Conservation (phyloP, 2,329 filamentous ascomycete species). For the Fusarium verrucosum region DNA sequence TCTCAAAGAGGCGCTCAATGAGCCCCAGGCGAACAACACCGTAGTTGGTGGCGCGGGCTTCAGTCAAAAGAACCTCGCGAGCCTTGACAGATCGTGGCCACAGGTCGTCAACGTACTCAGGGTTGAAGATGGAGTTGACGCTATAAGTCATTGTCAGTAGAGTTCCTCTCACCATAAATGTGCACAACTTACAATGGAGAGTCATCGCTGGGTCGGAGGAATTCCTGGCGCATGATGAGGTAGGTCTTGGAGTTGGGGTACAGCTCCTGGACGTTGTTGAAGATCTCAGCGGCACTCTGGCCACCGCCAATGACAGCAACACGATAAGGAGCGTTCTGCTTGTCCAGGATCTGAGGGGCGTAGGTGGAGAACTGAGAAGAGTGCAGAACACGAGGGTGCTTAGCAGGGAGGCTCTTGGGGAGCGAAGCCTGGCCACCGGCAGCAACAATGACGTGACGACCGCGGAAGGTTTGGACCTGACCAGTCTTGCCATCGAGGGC, state of each 20-base stretch:
- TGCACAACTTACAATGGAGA: slow-evolving; percentile 81
- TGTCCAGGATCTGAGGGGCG: slow-evolving; percentile 67
- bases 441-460: slow-evolving; percentile 72
- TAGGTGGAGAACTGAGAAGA: slow-evolving; percentile 84
- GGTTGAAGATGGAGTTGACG: slow-evolving; percentile 97
- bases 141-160: slow-evolving; percentile 57
- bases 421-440: slow-evolving; percentile 72
- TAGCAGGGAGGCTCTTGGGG: slow-evolving; percentile 73
- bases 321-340: slow-evolving; percentile 67
- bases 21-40: slow-evolving; percentile 91
- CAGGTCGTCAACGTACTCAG: slow-evolving; percentile 79
- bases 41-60: slow-evolving; percentile 90
- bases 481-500: slow-evolving; percentile 71
- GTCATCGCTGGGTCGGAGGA: slow-evolving; percentile 90
- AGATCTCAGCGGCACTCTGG: slow-evolving; percentile 95
- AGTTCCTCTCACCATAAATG: background rate
- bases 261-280: slow-evolving; percentile 82
- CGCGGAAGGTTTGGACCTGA: slow-evolving; percentile 60
- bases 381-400: slow-evolving; percentile 81
- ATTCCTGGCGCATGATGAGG: slow-evolving; percentile 83
- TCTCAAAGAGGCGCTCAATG: slow-evolving; percentile 87
- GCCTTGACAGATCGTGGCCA: slow-evolving; percentile 72
- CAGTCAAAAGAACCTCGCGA: slow-evolving; percentile 68
- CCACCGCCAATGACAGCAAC: slow-evolving; percentile 89
- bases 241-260: slow-evolving; percentile 84